Percentiles rank a stretch among this genome's conserved stretches.
phyloP scores from a whole-genome alignment of 306 rosid species.

The Vicia sativa region DNA sequence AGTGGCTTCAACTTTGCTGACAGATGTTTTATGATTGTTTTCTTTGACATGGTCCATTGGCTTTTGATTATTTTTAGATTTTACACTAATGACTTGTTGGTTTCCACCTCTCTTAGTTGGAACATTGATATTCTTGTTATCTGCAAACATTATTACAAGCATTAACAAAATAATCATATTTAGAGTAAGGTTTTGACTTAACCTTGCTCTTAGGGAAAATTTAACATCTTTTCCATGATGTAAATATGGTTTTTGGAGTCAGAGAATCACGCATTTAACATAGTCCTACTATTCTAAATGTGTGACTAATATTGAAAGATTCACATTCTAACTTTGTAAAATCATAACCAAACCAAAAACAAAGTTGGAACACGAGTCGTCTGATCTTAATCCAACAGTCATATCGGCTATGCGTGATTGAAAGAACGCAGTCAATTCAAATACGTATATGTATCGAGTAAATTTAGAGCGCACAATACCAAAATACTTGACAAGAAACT shows the following conservation, averaged over 20 bases:
- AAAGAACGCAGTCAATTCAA: background rate
- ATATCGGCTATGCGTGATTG: background rate
- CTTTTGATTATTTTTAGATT: conserved; percentile 1
- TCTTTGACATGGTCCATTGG: conserved; percentile 10
- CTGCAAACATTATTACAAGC: conserved; percentile 31
- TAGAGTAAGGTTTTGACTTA: background rate
- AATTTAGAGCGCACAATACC: background rate
- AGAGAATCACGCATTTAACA: background rate
- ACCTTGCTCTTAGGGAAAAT: background rate
- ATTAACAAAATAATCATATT: background rate
- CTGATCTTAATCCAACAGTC: background rate
- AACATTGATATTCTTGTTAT: conserved; percentile 13
- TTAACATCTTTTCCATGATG: background rate
- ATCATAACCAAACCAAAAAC: background rate
- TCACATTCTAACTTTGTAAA: background rate
- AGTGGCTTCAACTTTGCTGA: conserved; percentile 1
- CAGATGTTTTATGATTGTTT: background rate
- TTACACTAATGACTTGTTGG: background rate
- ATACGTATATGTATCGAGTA: background rate
- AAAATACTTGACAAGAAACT: background rate
- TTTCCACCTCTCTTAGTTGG: conserved; percentile 19
- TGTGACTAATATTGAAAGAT: background rate
- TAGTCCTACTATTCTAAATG: background rate
- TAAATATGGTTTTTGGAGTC: background rate
- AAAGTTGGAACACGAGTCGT: background rate